phyloP scores from a whole-genome alignment of 2,329 filamentous ascomycete species.

The Westerdykella aurantiaca region DNA sequence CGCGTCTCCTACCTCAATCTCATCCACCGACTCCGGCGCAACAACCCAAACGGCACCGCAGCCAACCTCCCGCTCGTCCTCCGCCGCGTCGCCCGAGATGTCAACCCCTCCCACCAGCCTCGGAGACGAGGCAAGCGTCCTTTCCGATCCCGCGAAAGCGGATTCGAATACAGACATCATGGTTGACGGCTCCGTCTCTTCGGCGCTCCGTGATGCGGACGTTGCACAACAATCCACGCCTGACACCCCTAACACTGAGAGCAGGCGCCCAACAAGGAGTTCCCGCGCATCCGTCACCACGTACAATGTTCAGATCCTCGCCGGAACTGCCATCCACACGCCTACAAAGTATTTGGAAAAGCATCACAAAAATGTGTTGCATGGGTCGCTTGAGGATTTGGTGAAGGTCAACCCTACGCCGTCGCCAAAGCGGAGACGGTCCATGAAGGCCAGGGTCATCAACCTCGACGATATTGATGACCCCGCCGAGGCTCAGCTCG shows the following conservation, averaged over 20 bases:
- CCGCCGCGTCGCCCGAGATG: conserved; percentile 50
- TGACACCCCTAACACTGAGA: conserved; percentile 17
- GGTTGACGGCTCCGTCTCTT: conserved; percentile 8
- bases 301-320: conserved; percentile 62
- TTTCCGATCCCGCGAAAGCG: conserved; percentile 34
- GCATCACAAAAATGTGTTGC: conserved; percentile 34
- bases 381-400: conserved; percentile 20
- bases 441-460: conserved; percentile 2
- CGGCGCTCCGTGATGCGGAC: conserved; percentile 16
- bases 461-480: conserved; percentile 15
- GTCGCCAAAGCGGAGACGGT: conserved; percentile 14
- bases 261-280: conserved; percentile 40
- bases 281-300: conserved; percentile 54
- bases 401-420: conserved; percentile 9
- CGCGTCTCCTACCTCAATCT: conserved; percentile 36
- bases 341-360: conserved; percentile 40
- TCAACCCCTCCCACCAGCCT: conserved; percentile 64
- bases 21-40: conserved; percentile 41
- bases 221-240: conserved; percentile 12
- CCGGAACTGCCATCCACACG: conserved; percentile 57
- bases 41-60: conserved; percentile 31
- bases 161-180: conserved; percentile 7
- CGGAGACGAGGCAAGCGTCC: conserved; percentile 56
- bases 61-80: conserved; percentile 33
- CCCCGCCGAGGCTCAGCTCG: conserved; percentile 28